Evolutionary conservation across 2,329 filamentous ascomycete genomes (phyloP).

Genomic region (Xylaria polymorpha): DNA sequence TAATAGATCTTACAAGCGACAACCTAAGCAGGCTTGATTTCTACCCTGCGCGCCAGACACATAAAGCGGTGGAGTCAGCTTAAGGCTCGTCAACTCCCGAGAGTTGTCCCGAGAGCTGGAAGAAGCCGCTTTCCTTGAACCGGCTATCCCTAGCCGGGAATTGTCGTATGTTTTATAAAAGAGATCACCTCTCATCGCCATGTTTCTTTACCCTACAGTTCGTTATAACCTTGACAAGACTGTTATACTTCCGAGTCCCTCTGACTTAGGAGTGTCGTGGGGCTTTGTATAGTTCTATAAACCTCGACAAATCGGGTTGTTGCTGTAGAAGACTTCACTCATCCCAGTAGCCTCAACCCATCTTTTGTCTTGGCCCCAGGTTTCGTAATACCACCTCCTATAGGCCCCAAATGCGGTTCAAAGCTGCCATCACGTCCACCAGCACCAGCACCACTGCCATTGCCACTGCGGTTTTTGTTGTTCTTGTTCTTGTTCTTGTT

Average conservation of each 20-base stretch:
- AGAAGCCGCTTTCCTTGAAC: neutral
- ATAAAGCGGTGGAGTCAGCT: neutral
- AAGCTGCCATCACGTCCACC: slow-evolving; percentile 52
- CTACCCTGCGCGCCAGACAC: neutral
- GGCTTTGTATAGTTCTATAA: neutral
- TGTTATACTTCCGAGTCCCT: neutral
- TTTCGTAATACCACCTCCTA: slow-evolving; percentile 67
- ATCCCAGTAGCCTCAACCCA: slow-evolving; percentile 70
- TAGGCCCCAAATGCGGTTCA: slow-evolving; percentile 64
- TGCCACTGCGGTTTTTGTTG: slow-evolving; percentile 51
- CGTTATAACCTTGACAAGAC: neutral
- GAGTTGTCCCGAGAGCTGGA: too few relatives aligned
- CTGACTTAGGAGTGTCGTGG: too few relatives aligned
- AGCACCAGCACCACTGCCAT: slow-evolving; percentile 46
- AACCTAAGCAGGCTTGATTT: neutral
- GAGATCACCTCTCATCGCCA: neutral
- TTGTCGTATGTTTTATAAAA: neutral
- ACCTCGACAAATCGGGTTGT: neutral
- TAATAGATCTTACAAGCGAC: neutral
- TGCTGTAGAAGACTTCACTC: slow-evolving; percentile 38
- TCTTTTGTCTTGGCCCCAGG: slow-evolving; percentile 75
- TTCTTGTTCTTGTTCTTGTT: slow-evolving; percentile 52
- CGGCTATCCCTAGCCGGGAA: too few relatives aligned
- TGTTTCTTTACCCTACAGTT: neutral
- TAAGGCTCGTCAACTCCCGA: too few relatives aligned